Evolutionary conservation across 345 rosid genomes (phyloP), one percentile per base, ranked within the genome.

Genomic region (Pelargonium nanum): DNA sequence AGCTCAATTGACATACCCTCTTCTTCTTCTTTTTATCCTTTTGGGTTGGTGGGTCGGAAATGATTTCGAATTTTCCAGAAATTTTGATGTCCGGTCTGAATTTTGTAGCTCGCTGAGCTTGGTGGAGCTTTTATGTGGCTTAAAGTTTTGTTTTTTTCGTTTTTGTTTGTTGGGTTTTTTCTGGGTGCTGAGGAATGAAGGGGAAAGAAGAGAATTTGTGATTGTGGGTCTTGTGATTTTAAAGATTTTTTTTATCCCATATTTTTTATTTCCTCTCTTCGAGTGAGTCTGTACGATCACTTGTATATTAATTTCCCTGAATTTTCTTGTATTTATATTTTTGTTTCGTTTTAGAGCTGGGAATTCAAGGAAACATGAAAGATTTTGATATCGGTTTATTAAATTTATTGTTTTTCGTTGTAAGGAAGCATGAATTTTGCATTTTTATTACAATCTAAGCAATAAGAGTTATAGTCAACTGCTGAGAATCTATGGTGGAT

Each of bases 1-100:
- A 79, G 86, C 68, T 71, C 23, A 9, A 26, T 24, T 30, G 23
- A 10, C 3, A 26, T 4, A 28, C 5, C 58, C 58, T 59, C 40
- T 26, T 22, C 26, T 64, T 8, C 40, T n/a, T 24, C 26, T 4
- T 26, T 28, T 60, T 53, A 25, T 55, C 50, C n/a, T n/a, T n/a
- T 50, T 25, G 7, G 40, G 19, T 56, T 63, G 63, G 19, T 56
- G 53, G 17, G 24, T 62, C 20, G 26, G 16, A 62, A 58, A 66
- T 26, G 32, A 48, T 19, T 24, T 40, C 22, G 50, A 51, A 26
- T 40, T 26, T 52, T 19, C 0, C 2, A 19, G 13, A 59, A 40
- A 1, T 59, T 57, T 28, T 28, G 7, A 28, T 28, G 3, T 28
- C 32, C 32, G 32, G 32, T 28, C 32, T 28, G 32, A 28, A 9